Evolutionary conservation across 805 yeast genomes (phyloP), one percentile per base, ranked within the genome.

Genomic region (Myxozyma monticola): DNA sequence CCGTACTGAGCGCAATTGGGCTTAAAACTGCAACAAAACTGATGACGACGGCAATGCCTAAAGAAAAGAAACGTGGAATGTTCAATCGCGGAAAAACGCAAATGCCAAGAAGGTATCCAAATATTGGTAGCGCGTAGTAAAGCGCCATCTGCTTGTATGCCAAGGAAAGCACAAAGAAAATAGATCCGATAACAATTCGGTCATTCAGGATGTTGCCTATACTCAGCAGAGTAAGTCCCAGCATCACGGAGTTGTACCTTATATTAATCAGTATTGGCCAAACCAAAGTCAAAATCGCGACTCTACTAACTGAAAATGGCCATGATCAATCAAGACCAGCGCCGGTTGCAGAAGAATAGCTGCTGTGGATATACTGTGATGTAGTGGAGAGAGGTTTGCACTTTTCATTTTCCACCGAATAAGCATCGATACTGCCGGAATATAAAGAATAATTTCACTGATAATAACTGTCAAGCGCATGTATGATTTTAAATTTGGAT

Each of bases 71-170:
- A 42, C 85, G 76, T 3, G 77, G 65, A n/a, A 85, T 49, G 54
- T 81, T 78, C 53, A 85, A 66, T 12, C 72, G 68, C 4, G 72
- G 75, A 21, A 60, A 49, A 14, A 73, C 48, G 45, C 78, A 75
- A 17, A 62, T 68, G 14, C 93, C 83, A 43, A 93, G 73, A 21
- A 93, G 73, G 63, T 83, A 90, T 30, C 81, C 82, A 68, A 93
- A 93, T 35, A 93, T 81, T 36, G 87, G 81, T 12, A 98, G 96
- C 0, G 97, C 80, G 68, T 89, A 93, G 68, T 90, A 93, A 28
- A 93, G 73, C 0, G 96, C 86, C 98, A 93, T 93, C 64, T 91
- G 99, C 67, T 93, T 93, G 73, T 90, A 93, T 36, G 85, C 78
- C 12, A 93, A 69, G 1, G 96, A 79, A 39, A 81, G 63, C 2